Evolutionary conservation across 805 yeast genomes (phyloP), one percentile per base, ranked within the genome.

Genomic region (Clavispora phyllophila): DNA sequence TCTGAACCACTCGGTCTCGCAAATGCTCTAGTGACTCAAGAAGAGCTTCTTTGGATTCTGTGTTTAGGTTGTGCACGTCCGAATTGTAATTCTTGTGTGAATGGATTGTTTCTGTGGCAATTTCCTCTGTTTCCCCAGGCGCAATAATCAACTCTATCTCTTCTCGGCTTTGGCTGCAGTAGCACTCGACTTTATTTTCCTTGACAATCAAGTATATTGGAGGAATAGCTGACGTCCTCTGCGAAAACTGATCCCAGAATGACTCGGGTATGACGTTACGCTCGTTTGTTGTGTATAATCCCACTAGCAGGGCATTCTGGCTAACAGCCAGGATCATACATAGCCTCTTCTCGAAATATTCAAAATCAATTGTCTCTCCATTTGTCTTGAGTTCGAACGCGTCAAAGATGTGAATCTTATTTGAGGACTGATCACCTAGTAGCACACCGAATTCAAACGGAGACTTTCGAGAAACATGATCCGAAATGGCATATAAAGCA

Each of bases 61-160:
- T 36, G 5, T 28, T 17, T 15, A 52, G 34, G 13, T 44, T 39
- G 22, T 36, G 32, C 14, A 45, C 47, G 19, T 47, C 49, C 24
- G 49, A 44, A 12, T 52, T 50, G 32, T 65, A 65, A n/a, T 55
- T 40, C 31, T 51, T 54, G 42, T 63, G 52, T 33, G 63, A 60
- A 13, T 46, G 50, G 9, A 66, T 50, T 5, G 73, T 65, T 5
- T 57, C 51, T 1, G 68, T 53, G 1, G 72, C 62, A 7, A 62
- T 60, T 19, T 48, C 52, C 40, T 69, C 73, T 3, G 63, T 52
- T 25, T 62, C 66, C 24, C 56, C 60, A 1, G 66, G 53, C 2
- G 45, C 46, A 8, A 66, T 46, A 5, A 48, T 41, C 5, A 58
- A 49, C 7, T 48, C 40, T 2, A 56, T 9, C 9, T 50, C 39